Evolutionary conservation across 2,329 filamentous ascomycete genomes (phyloP).

Genomic region (Aspergillus novofumigatus): DNA sequence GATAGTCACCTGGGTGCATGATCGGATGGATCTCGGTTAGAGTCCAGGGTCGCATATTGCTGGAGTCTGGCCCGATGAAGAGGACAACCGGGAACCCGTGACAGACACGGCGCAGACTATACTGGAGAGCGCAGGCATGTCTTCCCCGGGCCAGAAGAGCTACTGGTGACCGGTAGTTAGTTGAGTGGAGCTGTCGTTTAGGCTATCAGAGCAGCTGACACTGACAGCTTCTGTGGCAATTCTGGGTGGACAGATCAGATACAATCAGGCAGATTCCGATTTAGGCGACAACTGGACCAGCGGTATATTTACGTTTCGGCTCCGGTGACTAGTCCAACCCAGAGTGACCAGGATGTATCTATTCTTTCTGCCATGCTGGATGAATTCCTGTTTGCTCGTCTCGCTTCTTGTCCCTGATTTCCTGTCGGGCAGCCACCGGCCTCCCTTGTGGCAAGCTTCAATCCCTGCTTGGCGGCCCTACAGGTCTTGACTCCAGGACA

Average conservation of each 20-base stretch:
- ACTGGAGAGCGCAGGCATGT: not conserved
- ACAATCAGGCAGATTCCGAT: not conserved
- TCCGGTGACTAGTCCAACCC: no score
- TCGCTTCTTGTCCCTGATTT: no score
- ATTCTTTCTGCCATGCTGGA: no score
- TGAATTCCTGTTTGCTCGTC: no score
- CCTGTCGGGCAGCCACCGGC: no score
- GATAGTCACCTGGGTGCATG: not conserved
- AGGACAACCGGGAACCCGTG: not conserved
- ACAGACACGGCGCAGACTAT: not conserved
- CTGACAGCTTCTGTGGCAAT: not conserved
- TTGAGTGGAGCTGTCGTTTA: not conserved
- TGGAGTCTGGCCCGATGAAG: not conserved
- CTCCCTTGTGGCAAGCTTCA: no score
- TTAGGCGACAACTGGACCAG: not conserved
- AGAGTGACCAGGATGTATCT: no score
- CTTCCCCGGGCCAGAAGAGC: not conserved
- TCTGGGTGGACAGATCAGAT: not conserved
- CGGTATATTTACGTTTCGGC: no score
- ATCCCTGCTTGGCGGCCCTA: no score
- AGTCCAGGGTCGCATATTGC: not conserved
- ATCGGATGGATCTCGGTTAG: not conserved
- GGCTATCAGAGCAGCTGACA: not conserved
- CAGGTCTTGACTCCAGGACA: no score
- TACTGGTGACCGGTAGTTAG: not conserved